Conservation (phyloP, 805 yeast genomes). For the Vanderwaltozyma verrucispora region DNA sequence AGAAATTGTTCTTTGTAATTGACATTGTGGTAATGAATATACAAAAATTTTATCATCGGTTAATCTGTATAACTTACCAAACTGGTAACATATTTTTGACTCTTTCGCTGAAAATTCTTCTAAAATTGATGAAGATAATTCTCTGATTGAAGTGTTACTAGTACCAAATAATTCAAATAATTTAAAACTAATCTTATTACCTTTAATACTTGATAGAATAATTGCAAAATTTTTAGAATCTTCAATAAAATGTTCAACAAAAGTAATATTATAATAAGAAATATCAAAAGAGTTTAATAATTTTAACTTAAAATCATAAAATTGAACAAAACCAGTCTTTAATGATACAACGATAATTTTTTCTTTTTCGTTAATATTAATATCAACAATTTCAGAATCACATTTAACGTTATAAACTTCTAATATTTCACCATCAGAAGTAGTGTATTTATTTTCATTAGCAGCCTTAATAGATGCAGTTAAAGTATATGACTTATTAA, state of each 20-base stretch:
- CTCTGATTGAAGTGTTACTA: conserved; percentile 10
- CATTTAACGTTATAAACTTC: conserved; percentile 9
- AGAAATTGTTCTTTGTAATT: conserved; percentile 10
- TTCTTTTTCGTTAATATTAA: conserved; percentile 11
- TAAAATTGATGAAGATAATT: conserved; percentile 18
- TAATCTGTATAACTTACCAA: conserved; percentile 21
- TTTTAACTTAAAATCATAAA: conserved; percentile 19
- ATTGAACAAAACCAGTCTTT: conserved; percentile 23
- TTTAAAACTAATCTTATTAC: conserved; percentile 16
- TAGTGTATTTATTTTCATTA: conserved; percentile 5
- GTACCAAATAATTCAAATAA: conserved; percentile 12
- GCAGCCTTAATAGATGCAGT: conserved; percentile 8
- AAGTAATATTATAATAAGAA: conserved; percentile 15
- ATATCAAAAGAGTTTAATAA: conserved; percentile 15
- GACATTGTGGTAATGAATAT: conserved; percentile 21
- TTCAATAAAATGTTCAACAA: conserved; percentile 17
- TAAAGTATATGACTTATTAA: conserved; percentile 14
- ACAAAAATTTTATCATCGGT: conserved; percentile 9
- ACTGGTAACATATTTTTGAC: conserved; percentile 20
- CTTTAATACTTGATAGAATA: conserved; percentile 15
- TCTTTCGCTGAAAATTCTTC: conserved; percentile 13
- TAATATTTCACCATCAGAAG: conserved; percentile 9
- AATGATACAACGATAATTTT: conserved; percentile 15
- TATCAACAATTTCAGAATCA: conserved; percentile 10
- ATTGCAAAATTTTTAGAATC: conserved; percentile 10